Conservation (phyloP, 768 basidiomycete genomes). For the Trametes cingulata region DNA sequence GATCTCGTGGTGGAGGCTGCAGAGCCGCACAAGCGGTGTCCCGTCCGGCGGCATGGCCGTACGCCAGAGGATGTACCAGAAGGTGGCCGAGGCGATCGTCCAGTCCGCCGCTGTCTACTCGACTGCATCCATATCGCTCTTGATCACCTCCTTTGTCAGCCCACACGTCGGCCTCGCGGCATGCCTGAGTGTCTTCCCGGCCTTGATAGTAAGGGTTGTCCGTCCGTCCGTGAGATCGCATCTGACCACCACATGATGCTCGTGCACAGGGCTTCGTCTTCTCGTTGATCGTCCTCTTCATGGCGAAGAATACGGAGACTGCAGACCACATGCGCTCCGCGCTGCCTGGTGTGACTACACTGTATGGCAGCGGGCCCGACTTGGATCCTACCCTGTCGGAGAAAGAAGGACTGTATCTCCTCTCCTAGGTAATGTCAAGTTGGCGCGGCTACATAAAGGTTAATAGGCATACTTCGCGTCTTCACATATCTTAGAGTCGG, state of each 20-base stretch:
- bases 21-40: neutral
- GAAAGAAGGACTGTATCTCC: no score
- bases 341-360: no score
- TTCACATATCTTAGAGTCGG: no score
- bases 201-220: conserved; percentile 12
- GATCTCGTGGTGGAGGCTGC: neutral
- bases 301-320: neutral
- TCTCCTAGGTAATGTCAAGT: no score
- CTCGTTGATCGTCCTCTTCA: neutral
- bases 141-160: conserved; percentile 8
- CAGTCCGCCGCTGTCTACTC: conserved; percentile 21
- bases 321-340: no score
- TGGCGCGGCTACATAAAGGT: no score
- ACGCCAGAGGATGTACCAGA: neutral
- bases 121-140: conserved; percentile 6
- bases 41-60: neutral
- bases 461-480: no score
- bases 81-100: conserved; percentile 15
- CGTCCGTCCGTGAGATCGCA: no score
- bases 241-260: neutral
- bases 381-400: no score
- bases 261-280: neutral
- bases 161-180: conserved; percentile 2
- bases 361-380: no score
- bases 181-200: conserved; percentile 11